These are phyloP conservation scores for Evernia prunastri DNA, from an alignment of 495 filamentous ascomycete genomes.

Conservation along the genomic window DNA sequence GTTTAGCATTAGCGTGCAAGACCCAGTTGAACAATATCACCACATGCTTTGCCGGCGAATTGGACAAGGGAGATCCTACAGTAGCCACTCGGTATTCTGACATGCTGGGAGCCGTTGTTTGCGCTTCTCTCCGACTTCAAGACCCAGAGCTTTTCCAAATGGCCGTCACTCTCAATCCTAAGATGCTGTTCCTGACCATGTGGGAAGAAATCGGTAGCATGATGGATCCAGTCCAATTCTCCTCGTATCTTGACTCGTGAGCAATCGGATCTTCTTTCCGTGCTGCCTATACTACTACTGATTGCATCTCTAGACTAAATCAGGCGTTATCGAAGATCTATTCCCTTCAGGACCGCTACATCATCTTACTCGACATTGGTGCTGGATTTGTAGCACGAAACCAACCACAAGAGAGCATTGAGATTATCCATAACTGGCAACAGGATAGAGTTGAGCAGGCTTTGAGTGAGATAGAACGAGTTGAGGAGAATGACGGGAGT, in stretches of 20 bases:
- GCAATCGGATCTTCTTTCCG: neutral
- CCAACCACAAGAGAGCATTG: neutral
- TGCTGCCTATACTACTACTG: neutral
- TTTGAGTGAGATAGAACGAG: neutral
- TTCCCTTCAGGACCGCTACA: neutral
- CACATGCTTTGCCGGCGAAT: neutral
- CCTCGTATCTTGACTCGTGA: neutral
- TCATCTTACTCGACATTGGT: neutral
- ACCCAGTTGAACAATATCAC: neutral
- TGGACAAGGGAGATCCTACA: neutral
- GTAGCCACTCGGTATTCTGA: neutral
- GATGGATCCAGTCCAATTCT: neutral
- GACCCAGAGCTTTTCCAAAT: neutral
- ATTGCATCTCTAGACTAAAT: neutral
- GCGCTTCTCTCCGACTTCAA: neutral
- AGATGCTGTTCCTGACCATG: neutral
- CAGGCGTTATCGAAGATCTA: neutral
- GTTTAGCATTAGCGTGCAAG: neutral
- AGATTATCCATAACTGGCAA: neutral
- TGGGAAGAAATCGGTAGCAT: neutral
- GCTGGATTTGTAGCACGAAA: neutral
- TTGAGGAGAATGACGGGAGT: neutral
- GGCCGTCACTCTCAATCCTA: neutral
- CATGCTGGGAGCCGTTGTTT: neutral
- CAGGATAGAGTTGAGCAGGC: neutral